Evolutionary conservation across 176 grass and related monocot genomes (phyloP).

Genomic region (Bromus sterilis): DNA sequence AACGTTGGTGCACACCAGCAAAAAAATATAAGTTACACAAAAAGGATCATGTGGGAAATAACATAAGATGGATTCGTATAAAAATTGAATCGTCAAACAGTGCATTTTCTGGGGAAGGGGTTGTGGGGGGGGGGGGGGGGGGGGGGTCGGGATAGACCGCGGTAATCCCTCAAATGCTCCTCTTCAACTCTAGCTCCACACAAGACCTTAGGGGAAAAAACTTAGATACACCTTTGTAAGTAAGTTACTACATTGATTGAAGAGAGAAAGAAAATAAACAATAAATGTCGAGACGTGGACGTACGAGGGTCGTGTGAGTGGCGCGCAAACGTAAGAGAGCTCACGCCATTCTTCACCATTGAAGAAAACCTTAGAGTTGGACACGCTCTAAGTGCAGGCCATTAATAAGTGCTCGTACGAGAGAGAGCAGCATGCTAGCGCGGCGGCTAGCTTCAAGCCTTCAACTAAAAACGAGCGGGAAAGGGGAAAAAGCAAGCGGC

Average conservation of each 20-base stretch:
- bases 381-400: constrained; percentile 14
- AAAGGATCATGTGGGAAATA: too few species aligned
- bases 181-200: too few species aligned
- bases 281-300: constrained; percentile 27
- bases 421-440: not conserved
- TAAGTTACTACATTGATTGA: not conserved
- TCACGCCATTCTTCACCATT: constrained; percentile 21
- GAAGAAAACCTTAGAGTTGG: not conserved
- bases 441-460: not conserved
- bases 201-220: too few species aligned
- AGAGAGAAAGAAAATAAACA: not conserved
- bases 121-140: too few species aligned
- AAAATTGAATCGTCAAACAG: too few species aligned
- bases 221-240: too few species aligned
- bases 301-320: constrained; percentile 28
- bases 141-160: too few species aligned
- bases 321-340: constrained; percentile 22
- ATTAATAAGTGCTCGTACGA: constrained; percentile 23
- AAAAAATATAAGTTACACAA: too few species aligned
- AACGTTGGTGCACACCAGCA: too few species aligned
- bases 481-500: not conserved
- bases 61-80: too few species aligned
- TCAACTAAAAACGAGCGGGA: constrained; percentile 25
- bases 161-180: too few species aligned
- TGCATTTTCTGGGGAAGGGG: too few species aligned